phyloP scores from a whole-genome alignment of 2,329 filamentous ascomycete genomes.

The Cyphellophora attinorum region DNA sequence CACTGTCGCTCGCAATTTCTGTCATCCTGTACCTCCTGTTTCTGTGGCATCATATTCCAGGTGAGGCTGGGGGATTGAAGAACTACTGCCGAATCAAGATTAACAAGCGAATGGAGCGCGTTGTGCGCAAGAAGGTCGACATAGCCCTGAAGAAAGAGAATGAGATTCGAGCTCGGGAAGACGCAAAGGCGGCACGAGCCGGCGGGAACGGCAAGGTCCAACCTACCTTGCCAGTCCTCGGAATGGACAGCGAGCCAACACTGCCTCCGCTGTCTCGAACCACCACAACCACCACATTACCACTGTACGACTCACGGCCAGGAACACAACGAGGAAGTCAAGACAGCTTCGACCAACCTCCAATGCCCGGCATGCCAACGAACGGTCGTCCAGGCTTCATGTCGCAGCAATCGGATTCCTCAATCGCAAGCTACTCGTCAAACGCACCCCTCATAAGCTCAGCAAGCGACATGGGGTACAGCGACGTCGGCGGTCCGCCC shows the following conservation, averaged over 20 bases:
- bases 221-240: constrained; percentile 54
- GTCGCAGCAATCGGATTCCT: constrained; percentile 47
- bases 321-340: constrained; percentile 36
- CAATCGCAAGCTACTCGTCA: constrained; percentile 50
- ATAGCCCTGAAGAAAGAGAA: constrained; percentile 76
- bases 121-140: constrained; percentile 79
- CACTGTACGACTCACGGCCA: constrained; percentile 52
- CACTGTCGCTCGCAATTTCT: constrained; percentile 63
- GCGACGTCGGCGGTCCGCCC: background rate
- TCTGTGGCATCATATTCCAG: constrained; percentile 84
- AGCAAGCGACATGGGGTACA: constrained; percentile 50
- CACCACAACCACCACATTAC: constrained; percentile 53
- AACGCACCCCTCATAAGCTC: constrained; percentile 53
- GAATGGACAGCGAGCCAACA: constrained; percentile 39
- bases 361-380: constrained; percentile 24
- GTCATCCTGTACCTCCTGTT: constrained; percentile 76
- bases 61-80: constrained; percentile 66
- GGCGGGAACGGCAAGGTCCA: constrained; percentile 22
- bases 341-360: constrained; percentile 8
- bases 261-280: constrained; percentile 53
- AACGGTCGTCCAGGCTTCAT: constrained; percentile 33
- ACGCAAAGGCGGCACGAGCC: constrained; percentile 31
- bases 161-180: constrained; percentile 41
- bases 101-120: constrained; percentile 71
- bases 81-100: constrained; percentile 89